Base-by-base conservation (phyloP, 495 filamentous ascomycete species). In the Aspergillus diversus region DNA sequence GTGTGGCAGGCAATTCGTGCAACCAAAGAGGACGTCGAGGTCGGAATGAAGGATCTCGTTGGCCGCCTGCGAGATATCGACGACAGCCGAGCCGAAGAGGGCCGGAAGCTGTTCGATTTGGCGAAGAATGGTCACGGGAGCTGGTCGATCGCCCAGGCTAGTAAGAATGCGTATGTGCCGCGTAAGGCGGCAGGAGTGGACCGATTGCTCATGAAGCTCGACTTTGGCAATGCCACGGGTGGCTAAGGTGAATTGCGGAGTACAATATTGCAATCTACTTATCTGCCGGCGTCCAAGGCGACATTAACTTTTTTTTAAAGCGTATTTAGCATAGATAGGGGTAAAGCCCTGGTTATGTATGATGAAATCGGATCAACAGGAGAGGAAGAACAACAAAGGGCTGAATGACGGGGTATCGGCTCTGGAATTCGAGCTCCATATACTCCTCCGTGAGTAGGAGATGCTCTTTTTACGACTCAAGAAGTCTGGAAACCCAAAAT, bases 191-290 rank as follows among this genome's bases (percentile, higher is more conserved):
- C 87, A 4, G 90, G 91, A 7, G 86, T 95, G 27, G 90, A 94
- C 77, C 80, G 90, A 56, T 77, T 96, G 70, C 70, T 96, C 49
- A 93, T 96, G 90, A 93, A 94, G 72, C 76, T 96, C 60, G 92
- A 95, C 77, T 92, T 91, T 77, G 84, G 77, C 37, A 81, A 77
- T 61, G 68, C 77, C 31, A 61, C 13, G 32, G 33, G 56, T 9
- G 55, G 55, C 55, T 63, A 57, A 16, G 16, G 15, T 39, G 51
- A 31, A 33, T n/a, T 31, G 5, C 48, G 39, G 17, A 47, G 35
- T 12, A 31, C 21, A 27, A 27, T 27, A 27, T 27, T 27, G 21
- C 21, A 27, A 2, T 27, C 21, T 27, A 27, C 21, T 27, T 27
- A 27, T 27, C 21, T 27, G 21, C 2, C 2, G 21, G 21, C 21